A percentile compares a stretch with the other conserved stretches of the same genome.
Evolutionary conservation across 441 rosid genomes (phyloP).

Genomic region (California macrophylla): DNA sequence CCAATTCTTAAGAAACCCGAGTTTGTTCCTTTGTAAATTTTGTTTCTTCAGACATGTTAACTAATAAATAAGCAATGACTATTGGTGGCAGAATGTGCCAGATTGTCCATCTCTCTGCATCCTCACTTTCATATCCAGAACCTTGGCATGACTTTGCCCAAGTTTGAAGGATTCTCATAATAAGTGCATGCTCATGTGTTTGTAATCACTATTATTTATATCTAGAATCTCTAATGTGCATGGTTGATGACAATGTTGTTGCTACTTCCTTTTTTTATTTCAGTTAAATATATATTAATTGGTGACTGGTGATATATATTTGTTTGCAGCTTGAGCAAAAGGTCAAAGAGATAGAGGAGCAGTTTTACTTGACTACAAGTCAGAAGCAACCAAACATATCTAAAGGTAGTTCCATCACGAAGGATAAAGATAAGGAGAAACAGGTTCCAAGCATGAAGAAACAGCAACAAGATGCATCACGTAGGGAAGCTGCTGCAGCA

Average conservation of each 20-base stretch:
- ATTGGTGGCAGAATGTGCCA: neutral
- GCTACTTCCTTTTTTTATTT: neutral
- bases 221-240: neutral
- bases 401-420: constrained; percentile 42
- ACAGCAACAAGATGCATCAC: constrained; percentile 57
- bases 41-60: neutral
- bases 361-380: constrained; percentile 39
- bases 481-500: constrained; percentile 70
- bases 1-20: neutral
- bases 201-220: neutral
- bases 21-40: no score
- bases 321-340: constrained; percentile 63
- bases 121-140: neutral
- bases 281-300: neutral
- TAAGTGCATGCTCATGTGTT: neutral
- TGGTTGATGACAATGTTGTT: neutral
- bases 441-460: constrained; percentile 53
- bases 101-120: neutral
- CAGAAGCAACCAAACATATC: constrained; percentile 41
- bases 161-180: neutral
- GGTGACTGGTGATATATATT: neutral
- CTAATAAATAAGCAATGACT: neutral
- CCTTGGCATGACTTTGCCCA: neutral
- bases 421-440: constrained; percentile 61
- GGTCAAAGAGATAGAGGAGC: constrained; percentile 61